Base-by-base conservation (phyloP, 2,329 filamentous ascomycete species). In the Curvularia spicifera region DNA sequence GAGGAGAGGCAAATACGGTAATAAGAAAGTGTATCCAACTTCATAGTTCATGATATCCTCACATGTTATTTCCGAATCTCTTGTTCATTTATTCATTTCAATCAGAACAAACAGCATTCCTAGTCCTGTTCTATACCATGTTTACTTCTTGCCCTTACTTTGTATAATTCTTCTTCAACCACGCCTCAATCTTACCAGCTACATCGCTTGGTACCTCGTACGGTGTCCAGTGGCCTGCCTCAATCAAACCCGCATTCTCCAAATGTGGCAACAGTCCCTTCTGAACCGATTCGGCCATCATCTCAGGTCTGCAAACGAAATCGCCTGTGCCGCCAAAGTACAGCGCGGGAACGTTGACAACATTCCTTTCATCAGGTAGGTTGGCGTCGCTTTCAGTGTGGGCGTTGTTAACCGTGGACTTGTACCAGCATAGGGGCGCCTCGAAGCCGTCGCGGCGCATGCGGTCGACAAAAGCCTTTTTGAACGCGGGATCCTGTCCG, bases 381-480 rank as follows among this genome's bases (percentile, higher is more conserved):
- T 66, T 64, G 26, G 65, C 69, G 15, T 74, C 73, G 24, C 61
- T 60, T 29, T 70, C 63, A 26, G 68, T 57, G 45, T 78, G 71
- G 26, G 69, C 35, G 31, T 73, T 61, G 53, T 45, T 28, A 8
- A 45, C 48, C 42, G 61, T 65, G 54, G 71, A 69, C 45, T 71
- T 67, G 57, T 80, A 81, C 67, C 75, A 80, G 57, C 74, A 71
- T 54, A 78, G 64, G 4, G 78, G 73, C 1, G 66, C 71, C 26
- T 70, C 74, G 45, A 78, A 72, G 1, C 77, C 73, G 22, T 71
- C 73, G 9, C 66, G 63, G 5, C 47, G 53, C 65, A 79, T 74
- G 12, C 68, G 68, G 12, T 71, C 59, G 10, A 79, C 65, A 66
- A 78, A 80, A 1, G 61, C 61, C 37, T 75, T 63, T 47, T 71